phyloP scores from a whole-genome alignment of 2,329 filamentous ascomycete genomes.

The Colletotrichum sidae region DNA sequence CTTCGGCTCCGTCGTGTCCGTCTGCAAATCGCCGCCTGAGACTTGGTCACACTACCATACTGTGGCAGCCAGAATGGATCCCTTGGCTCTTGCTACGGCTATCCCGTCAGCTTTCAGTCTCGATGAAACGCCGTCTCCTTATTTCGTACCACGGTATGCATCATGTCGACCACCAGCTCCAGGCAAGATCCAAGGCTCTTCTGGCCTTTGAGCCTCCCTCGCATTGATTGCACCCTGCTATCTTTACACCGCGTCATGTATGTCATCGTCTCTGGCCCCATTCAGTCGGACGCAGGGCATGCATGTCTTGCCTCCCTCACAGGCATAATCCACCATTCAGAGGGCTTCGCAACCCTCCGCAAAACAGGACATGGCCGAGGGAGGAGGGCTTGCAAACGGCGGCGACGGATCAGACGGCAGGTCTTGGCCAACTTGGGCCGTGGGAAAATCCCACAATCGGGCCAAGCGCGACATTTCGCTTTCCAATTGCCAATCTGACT shows the following conservation, averaged over 20 bases:
- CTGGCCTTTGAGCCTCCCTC: conserved; percentile 16
- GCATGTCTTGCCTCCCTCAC: conserved; percentile 1
- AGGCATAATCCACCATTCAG: conserved; percentile 12
- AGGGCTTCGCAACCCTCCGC: conserved; percentile 16
- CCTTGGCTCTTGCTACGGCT: conserved; percentile 10
- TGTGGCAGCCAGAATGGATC: conserved; percentile 29
- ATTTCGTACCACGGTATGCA: conserved; percentile 26
- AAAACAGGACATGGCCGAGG: conserved; percentile 2
- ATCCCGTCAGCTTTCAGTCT: conserved; percentile 32
- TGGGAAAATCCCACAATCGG: conserved; percentile 20
- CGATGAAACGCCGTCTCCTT: conserved; percentile 30
- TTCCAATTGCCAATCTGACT: conserved; percentile 26
- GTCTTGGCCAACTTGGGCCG: conserved; percentile 32
- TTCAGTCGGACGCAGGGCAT: conserved; percentile 4
- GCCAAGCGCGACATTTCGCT: conserved; percentile 33
- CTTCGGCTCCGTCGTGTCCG: too few species aligned
- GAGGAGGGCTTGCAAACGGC: conserved; percentile 13
- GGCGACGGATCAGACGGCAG: conserved; percentile 35
- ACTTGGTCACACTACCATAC: too few species aligned
- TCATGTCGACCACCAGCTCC: conserved; percentile 20
- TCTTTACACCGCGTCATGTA: background rate
- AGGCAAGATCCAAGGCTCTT: conserved; percentile 1
- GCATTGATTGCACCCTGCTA: conserved; percentile 19
- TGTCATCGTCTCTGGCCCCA: conserved; percentile 9
- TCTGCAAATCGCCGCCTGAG: too few species aligned